phyloP scores from a whole-genome alignment of 495 filamentous ascomycete species.

The Symbiotaphrina buchneri region DNA sequence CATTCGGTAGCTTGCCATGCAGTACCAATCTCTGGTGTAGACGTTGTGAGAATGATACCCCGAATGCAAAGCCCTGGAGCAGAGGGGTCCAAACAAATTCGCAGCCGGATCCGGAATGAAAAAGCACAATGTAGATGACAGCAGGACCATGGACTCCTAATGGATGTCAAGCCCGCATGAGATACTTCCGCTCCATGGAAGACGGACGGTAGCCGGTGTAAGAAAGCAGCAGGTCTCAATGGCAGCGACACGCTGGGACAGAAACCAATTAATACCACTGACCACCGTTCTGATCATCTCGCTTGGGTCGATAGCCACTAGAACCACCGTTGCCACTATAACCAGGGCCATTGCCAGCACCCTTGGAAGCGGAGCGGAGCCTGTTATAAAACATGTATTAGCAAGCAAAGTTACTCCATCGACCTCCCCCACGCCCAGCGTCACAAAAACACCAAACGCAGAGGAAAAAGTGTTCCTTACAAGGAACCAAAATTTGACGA shows the following conservation, averaged over 20 bases:
- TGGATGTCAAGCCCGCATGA: too few relatives aligned
- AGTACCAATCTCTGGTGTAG: too few relatives aligned
- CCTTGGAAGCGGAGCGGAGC: slow-evolving; percentile 86
- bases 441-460: slow-evolving; percentile 69
- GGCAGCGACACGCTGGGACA: not conserved
- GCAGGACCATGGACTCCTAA: too few relatives aligned
- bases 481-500: slow-evolving; percentile 57
- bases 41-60: too few relatives aligned
- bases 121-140: too few relatives aligned
- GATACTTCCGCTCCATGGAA: too few relatives aligned
- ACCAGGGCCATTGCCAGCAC: slow-evolving; percentile 33
- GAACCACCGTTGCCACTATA: slow-evolving; percentile 28
- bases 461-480: slow-evolving; percentile 81
- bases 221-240: too few relatives aligned
- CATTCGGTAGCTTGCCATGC: too few relatives aligned
- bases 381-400: slow-evolving; percentile 68
- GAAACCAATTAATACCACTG: slow-evolving; percentile 38
- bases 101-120: too few relatives aligned
- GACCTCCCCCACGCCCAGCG: slow-evolving; percentile 45
- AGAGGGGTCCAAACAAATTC: too few relatives aligned
- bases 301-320: slow-evolving; percentile 54
- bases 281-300: slow-evolving; percentile 33
- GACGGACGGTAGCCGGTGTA: too few relatives aligned
- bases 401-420: not conserved
- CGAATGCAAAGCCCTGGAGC: too few relatives aligned